Percentiles rank a stretch among this genome's conserved stretches.
phyloP scores from a whole-genome alignment of 306 rosid genomes.

The Vigna trinervia region DNA sequence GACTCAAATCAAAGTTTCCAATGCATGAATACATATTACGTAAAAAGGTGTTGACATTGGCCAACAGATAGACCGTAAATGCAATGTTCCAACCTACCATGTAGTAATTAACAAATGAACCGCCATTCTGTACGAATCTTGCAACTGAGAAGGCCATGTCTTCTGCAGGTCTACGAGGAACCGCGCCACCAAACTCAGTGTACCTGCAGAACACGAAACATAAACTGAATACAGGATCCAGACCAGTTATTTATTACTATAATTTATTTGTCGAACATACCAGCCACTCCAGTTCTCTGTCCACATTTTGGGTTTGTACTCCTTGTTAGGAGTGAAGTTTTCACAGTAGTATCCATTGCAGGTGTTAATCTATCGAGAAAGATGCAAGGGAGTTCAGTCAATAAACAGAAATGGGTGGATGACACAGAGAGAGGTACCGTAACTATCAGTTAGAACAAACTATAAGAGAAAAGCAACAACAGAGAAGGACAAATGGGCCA shows the following conservation, averaged over 20 bases:
- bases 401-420: neutral
- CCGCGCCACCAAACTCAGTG: slow-evolving; percentile 88
- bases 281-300: slow-evolving; percentile 97
- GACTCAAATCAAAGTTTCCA: slow-evolving; percentile 13
- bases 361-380: slow-evolving; percentile 72
- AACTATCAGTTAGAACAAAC: neutral
- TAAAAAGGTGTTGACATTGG: neutral
- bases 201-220: slow-evolving; percentile 57
- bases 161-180: slow-evolving; percentile 84
- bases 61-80: slow-evolving; percentile 17
- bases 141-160: slow-evolving; percentile 87
- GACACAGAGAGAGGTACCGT: neutral
- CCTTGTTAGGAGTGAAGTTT: slow-evolving; percentile 73
- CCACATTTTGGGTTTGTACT: slow-evolving; percentile 91
- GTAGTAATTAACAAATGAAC: slow-evolving; percentile 86
- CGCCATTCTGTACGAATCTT: slow-evolving; percentile 85
- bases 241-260: neutral
- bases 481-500: slow-evolving; percentile 14
- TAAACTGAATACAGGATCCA: slow-evolving; percentile 10
- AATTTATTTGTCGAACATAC: slow-evolving; percentile 53
- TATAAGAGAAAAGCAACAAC: neutral
- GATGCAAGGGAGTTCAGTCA: slow-evolving; percentile 20
- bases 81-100: slow-evolving; percentile 59
- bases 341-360: slow-evolving; percentile 96
- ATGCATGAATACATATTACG: slow-evolving; percentile 8